phyloP scores from a whole-genome alignment of 2,329 filamentous ascomycete species.

The Colletotrichum sansevieriae region DNA sequence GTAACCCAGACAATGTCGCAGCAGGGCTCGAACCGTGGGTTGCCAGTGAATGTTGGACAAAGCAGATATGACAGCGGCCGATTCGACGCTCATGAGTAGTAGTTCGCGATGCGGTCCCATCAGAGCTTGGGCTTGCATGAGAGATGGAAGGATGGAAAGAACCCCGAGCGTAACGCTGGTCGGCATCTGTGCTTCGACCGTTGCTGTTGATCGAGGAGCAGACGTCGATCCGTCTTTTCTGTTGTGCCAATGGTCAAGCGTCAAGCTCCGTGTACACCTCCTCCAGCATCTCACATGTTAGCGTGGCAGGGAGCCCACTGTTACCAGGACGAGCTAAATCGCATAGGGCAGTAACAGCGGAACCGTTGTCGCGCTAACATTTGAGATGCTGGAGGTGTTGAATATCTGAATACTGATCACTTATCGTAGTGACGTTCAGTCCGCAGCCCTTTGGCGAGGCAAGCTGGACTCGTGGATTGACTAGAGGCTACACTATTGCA shows the following conservation, averaged over 20 bases:
- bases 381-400: no score
- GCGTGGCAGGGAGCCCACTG: no score
- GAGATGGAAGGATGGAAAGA: conserved; percentile 17
- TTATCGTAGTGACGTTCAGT: conserved; percentile 3
- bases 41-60: conserved; percentile 21
- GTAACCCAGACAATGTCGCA: conserved; percentile 1
- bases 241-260: background rate
- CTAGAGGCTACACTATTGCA: conserved; percentile 18
- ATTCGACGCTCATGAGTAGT: background rate
- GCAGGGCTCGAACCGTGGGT: background rate
- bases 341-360: no score
- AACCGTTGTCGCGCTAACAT: no score
- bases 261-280: background rate
- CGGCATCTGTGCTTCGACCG: conserved; percentile 10
- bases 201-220: background rate
- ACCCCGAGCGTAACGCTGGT: conserved; percentile 8
- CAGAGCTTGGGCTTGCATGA: conserved; percentile 18
- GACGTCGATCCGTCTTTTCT: background rate
- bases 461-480: background rate
- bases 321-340: no score
- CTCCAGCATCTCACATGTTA: no score
- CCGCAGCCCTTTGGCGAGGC: background rate
- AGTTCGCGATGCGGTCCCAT: conserved; percentile 19
- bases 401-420: background rate
- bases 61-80: conserved; percentile 30